These are phyloP conservation scores for Gracilaria gracilis DNA, from an alignment of 23 red algal species.

Conservation along the genomic window DNA sequence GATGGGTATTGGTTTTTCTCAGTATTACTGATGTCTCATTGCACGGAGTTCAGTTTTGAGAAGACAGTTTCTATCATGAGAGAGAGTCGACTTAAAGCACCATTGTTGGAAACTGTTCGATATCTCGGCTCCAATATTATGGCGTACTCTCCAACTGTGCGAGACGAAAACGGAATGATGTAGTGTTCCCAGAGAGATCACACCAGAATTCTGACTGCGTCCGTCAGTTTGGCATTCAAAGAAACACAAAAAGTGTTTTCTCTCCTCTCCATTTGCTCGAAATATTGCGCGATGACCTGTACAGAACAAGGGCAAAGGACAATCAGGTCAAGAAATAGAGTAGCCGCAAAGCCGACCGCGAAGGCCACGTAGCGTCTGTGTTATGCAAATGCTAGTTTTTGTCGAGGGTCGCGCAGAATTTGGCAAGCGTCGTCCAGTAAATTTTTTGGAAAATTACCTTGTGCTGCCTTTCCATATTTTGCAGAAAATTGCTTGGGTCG, in stretches of 20 bases:
- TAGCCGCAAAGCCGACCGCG: neutral
- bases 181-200: neutral
- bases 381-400: no score
- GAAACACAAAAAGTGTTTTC: neutral
- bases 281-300: constrained; percentile 5
- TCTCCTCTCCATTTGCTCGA: neutral
- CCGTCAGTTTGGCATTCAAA: neutral
- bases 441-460: no score
- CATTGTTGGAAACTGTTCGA: neutral
- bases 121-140: neutral
- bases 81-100: neutral
- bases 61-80: neutral
- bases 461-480: no score
- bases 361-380: no score
- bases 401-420: no score
- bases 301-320: neutral
- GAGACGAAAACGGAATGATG: neutral
- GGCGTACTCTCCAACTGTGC: neutral
- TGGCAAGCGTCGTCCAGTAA: no score
- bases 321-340: constrained; percentile 1
- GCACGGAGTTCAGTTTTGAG: neutral
- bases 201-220: neutral
- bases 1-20: neutral
- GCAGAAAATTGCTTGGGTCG: no score
- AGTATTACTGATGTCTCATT: neutral